These are phyloP conservation scores for Citrus cavaleriei DNA, from an alignment of 345 rosid species.

Conservation along the genomic window DNA sequence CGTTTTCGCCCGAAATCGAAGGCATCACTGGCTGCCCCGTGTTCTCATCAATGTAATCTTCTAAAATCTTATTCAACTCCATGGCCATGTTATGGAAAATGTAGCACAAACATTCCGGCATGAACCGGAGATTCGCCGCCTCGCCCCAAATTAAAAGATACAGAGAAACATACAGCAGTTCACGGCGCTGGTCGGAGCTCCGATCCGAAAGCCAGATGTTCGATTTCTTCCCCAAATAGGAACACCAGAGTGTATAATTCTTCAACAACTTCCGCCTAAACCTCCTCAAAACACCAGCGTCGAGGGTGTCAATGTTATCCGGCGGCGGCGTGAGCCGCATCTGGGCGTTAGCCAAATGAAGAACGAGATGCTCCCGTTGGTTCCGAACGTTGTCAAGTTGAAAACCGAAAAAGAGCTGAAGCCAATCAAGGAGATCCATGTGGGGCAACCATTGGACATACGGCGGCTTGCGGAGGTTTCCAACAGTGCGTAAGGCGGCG, in stretches of 20 bases:
- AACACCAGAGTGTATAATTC: conserved; percentile 88
- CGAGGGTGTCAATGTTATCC: conserved; percentile 81
- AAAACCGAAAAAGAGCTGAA: conserved; percentile 81
- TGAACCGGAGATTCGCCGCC: conserved; percentile 75
- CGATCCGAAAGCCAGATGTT: conserved; percentile 91
- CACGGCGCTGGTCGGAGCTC: conserved; percentile 46
- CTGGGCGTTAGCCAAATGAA: conserved; percentile 92
- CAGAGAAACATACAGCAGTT: conserved; percentile 28
- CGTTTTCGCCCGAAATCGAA: conserved; percentile 73
- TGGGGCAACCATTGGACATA: conserved; percentile 66
- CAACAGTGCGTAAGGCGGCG: conserved; percentile 79
- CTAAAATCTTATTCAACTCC: conserved; percentile 83
- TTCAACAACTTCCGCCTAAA: conserved; percentile 66
- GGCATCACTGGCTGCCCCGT: conserved; percentile 87
- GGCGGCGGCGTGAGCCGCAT: conserved; percentile 96
- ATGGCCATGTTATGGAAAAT: conserved; percentile 89
- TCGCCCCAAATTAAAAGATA: conserved; percentile 83
- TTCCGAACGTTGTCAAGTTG: conserved; percentile 80
- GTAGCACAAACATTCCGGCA: conserved; percentile 87
- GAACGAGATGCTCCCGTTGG: conserved; percentile 91
- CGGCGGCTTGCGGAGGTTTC: conserved; percentile 76
- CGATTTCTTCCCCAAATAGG: conserved; percentile 71
- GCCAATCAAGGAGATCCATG: conserved; percentile 90
- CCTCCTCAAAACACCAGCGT: conserved; percentile 58
- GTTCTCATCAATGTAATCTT: conserved; percentile 78